A percentile compares a stretch with the other conserved stretches of the same genome.
phyloP scores from a whole-genome alignment of 2,329 filamentous ascomycete species.

The Sclerotinia minor region DNA sequence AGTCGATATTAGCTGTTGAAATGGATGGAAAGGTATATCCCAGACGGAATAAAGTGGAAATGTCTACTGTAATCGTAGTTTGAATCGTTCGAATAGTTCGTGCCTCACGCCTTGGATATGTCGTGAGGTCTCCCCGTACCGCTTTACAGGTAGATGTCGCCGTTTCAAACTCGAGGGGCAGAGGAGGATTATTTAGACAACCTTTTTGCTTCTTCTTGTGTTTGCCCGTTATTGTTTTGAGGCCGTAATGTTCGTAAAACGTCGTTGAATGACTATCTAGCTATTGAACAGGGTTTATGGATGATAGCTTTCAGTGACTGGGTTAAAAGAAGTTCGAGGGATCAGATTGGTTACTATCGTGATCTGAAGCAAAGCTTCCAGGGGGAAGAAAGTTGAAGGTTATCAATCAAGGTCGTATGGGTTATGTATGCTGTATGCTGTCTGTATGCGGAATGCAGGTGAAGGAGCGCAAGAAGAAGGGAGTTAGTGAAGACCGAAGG shows the following conservation, averaged over 20 bases:
- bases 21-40: not conserved
- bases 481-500: conserved; percentile 11
- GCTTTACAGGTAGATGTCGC: not conserved
- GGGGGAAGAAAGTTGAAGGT: conserved; percentile 9
- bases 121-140: not conserved
- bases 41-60: not conserved
- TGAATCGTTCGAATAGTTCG: not conserved
- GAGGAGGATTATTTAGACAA: not conserved
- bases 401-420: conserved; percentile 9
- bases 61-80: not conserved
- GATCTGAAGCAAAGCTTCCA: conserved; percentile 11
- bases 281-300: not conserved
- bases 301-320: conserved; percentile 5
- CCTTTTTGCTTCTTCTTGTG: conserved; percentile 11
- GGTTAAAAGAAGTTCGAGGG: conserved; percentile 1
- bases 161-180: conserved; percentile 5
- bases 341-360: conserved; percentile 16
- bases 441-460: not conserved
- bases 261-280: not conserved
- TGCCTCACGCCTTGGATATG: not conserved
- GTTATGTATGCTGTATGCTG: not conserved
- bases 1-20: not conserved
- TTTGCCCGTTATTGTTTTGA: not conserved
- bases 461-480: conserved; percentile 10
- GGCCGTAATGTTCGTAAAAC: conserved; percentile 4